Conservation (phyloP, 768 basidiomycete genomes). For the Cyclocybe cylindracea region DNA sequence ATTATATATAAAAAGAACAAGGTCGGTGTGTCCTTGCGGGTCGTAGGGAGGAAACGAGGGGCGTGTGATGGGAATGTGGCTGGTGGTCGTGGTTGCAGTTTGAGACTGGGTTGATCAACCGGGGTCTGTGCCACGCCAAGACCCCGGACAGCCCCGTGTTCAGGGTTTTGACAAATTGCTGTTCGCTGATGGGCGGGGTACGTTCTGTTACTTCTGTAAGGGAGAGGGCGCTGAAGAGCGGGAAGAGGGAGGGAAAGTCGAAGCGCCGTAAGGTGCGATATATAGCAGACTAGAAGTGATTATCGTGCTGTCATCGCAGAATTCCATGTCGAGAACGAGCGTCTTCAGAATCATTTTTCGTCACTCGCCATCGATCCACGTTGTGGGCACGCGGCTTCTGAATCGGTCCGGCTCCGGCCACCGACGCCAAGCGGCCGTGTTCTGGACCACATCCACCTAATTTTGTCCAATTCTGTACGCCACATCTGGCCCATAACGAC, state of each 20-base stretch:
- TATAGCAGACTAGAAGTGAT: too few relatives aligned
- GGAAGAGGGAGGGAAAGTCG: too few relatives aligned
- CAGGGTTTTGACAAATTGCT: background rate
- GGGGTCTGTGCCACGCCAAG: constrained; percentile 23
- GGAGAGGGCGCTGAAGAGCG: too few relatives aligned
- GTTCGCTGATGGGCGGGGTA: too few relatives aligned
- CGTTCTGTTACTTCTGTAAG: too few relatives aligned
- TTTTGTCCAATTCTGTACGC: too few relatives aligned
- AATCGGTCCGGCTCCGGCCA: background rate
- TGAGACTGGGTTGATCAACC: constrained; percentile 12
- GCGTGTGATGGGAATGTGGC: constrained; percentile 1
- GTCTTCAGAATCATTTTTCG: background rate
- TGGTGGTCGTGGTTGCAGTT: constrained; percentile 20
- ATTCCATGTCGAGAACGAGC: background rate
- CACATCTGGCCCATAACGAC: too few relatives aligned
- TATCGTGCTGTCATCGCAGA: too few relatives aligned
- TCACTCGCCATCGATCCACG: constrained; percentile 6
- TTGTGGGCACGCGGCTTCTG: constrained; percentile 2
- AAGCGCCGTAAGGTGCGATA: too few relatives aligned
- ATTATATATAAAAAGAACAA: background rate
- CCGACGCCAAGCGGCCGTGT: background rate
- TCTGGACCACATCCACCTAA: background rate
- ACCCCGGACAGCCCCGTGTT: constrained; percentile 20
- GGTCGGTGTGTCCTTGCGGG: background rate
- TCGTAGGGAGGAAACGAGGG: constrained; percentile 4